phyloP scores from a whole-genome alignment of 495 filamentous ascomycete species.

The Elasticomyces elasticus region DNA sequence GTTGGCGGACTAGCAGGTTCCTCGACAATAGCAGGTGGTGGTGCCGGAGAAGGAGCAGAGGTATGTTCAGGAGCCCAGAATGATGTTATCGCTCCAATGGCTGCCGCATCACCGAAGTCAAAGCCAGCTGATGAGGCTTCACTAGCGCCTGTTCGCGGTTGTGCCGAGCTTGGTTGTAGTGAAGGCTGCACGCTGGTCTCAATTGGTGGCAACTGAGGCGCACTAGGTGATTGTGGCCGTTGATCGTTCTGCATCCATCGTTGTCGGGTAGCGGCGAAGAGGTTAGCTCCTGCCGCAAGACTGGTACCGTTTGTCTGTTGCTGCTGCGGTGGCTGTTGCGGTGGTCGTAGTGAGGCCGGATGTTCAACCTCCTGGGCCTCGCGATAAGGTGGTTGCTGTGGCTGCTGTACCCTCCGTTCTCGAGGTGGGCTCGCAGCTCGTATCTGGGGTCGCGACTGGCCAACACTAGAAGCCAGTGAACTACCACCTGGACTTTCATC shows the following conservation, averaged over 20 bases:
- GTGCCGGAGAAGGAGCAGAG: background rate
- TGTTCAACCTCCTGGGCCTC: background rate
- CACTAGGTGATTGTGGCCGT: background rate
- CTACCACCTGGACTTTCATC: background rate
- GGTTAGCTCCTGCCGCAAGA: background rate
- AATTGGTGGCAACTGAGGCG: conserved; percentile 11
- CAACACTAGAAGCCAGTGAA: conserved; percentile 15
- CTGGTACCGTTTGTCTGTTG: background rate
- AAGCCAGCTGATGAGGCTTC: conserved; percentile 15
- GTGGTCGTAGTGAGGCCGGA: background rate
- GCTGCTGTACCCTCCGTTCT: background rate
- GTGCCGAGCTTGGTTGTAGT: background rate
- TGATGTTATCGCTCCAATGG: conserved; percentile 1
- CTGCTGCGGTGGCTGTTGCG: background rate
- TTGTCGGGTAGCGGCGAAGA: conserved; percentile 10
- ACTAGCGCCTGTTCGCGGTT: background rate
- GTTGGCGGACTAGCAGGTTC: conserved; percentile 4
- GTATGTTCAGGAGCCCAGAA: conserved; percentile 15
- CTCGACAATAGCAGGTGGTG: background rate
- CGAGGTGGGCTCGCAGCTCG: conserved; percentile 15
- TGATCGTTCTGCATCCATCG: conserved; percentile 11
- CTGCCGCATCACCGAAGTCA: conserved; percentile 9
- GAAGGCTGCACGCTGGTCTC: conserved; percentile 6
- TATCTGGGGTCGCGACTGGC: conserved; percentile 26
- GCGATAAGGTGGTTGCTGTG: background rate